Evolutionary conservation across 176 grass and related monocot species (phyloP).

Genomic region (Aegilops umbellulata): DNA sequence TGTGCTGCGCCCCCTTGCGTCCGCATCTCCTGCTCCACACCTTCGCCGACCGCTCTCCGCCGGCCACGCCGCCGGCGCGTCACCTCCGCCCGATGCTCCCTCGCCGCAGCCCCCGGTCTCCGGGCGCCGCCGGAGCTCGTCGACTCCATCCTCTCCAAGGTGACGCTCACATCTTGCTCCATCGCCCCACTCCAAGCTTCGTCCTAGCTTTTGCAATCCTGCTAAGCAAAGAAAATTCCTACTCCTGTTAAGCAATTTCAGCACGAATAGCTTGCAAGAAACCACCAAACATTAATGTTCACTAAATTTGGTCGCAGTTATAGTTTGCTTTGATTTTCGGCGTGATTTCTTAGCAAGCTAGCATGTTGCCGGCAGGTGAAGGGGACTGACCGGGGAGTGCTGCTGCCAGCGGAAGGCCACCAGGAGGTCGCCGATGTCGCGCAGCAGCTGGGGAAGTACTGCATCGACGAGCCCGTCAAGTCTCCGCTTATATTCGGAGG

Average conservation of each 20-base stretch:
- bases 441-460: conserved; percentile 57
- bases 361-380: conserved; percentile 47
- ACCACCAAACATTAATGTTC: not conserved
- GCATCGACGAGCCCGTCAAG: conserved; percentile 72
- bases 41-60: conserved; percentile 21
- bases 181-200: conserved; percentile 1
- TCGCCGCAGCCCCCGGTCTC: conserved; percentile 39
- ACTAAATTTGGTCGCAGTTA: not conserved
- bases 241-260: too few species aligned
- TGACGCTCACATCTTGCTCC: not conserved
- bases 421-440: conserved; percentile 66
- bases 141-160: conserved; percentile 84
- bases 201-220: not conserved
- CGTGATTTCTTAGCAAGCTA: not conserved
- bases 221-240: too few species aligned
- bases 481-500: conserved; percentile 91
- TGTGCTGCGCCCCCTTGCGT: conserved; percentile 26
- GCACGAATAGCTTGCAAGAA: not conserved
- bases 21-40: conserved; percentile 43
- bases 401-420: conserved; percentile 49
- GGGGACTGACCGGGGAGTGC: conserved; percentile 78
- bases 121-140: conserved; percentile 63
- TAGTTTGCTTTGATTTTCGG: not conserved
- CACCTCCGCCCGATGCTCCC: conserved; percentile 50
- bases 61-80: conserved; percentile 30